These are phyloP conservation scores for Leucaena leucocephala DNA, from an alignment of 306 rosid species.

Conservation along the genomic window DNA sequence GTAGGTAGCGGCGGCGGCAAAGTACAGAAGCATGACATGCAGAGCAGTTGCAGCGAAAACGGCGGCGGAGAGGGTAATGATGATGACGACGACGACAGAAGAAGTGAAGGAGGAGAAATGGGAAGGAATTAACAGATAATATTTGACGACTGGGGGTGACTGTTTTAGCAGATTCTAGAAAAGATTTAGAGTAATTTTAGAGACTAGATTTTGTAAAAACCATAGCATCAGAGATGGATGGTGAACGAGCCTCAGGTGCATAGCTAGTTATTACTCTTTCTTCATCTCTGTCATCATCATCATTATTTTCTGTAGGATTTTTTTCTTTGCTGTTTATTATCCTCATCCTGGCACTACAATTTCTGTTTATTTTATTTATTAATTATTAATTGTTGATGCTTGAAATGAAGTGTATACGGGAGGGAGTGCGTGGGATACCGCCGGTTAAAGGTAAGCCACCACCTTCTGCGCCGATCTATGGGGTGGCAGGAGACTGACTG, in stretches of 20 bases:
- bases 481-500: background rate
- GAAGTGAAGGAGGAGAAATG: background rate
- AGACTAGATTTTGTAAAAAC: no score
- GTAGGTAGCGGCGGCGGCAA: background rate
- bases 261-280: background rate
- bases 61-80: conserved; percentile 16
- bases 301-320: background rate
- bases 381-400: no score
- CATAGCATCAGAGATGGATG: background rate
- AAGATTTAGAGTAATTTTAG: no score
- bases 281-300: background rate
- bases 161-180: no score
- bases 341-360: no score
- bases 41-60: background rate
- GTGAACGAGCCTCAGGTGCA: conserved; percentile 32
- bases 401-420: no score
- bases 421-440: background rate
- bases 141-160: no score
- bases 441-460: background rate
- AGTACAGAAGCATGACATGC: conserved; percentile 31
- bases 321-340: background rate
- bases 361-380: no score
- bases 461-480: no score
- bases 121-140: background rate
- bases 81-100: conserved; percentile 36